A percentile compares a stretch with the other conserved stretches of the same genome.
Conservation (phyloP, 2,329 filamentous ascomycete species). For the Curvularia lunata region DNA sequence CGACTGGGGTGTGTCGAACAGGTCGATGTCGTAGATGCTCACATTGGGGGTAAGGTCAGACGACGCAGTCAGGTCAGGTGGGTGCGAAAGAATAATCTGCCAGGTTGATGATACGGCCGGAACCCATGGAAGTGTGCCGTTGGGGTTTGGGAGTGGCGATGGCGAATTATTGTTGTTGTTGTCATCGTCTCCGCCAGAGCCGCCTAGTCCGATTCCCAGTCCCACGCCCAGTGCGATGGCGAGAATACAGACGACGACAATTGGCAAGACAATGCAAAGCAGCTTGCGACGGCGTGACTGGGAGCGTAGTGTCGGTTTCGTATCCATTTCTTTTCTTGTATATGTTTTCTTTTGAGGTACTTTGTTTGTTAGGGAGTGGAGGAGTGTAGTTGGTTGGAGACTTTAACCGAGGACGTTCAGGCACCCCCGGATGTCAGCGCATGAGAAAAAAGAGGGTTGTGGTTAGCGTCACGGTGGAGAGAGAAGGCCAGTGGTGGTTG, state of each 20-base stretch:
- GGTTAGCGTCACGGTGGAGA: not conserved
- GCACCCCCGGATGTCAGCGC: not conserved
- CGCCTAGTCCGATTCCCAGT: slow-evolving; percentile 61
- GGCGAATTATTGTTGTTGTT: slow-evolving; percentile 32
- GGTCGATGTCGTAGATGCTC: slow-evolving; percentile 66
- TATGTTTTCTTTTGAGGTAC: not conserved
- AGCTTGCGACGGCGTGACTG: slow-evolving; percentile 36
- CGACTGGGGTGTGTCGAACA: slow-evolving; percentile 62
- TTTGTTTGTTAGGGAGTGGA: not conserved
- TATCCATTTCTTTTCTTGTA: slow-evolving; percentile 14
- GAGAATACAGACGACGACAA: slow-evolving; percentile 51
- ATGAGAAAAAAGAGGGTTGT: not conserved
- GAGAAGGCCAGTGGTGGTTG: not conserved
- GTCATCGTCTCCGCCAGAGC: slow-evolving; percentile 37
- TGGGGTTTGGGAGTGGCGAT: slow-evolving; percentile 33
- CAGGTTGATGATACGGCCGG: slow-evolving; percentile 61
- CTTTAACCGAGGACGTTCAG: not conserved
- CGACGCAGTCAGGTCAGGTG: slow-evolving; percentile 34
- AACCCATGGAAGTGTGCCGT: slow-evolving; percentile 54
- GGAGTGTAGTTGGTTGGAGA: not conserved
- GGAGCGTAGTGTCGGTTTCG: slow-evolving; percentile 12
- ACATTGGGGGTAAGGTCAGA: slow-evolving; percentile 57
- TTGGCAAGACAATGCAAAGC: slow-evolving; percentile 29
- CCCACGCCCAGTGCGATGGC: slow-evolving; percentile 61
- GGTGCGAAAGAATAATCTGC: slow-evolving; percentile 65